Percentiles rank a stretch among this genome's conserved stretches.
Evolutionary conservation across 2,329 filamentous ascomycete genomes (phyloP).

Genomic region (Botryotinia convoluta): DNA sequence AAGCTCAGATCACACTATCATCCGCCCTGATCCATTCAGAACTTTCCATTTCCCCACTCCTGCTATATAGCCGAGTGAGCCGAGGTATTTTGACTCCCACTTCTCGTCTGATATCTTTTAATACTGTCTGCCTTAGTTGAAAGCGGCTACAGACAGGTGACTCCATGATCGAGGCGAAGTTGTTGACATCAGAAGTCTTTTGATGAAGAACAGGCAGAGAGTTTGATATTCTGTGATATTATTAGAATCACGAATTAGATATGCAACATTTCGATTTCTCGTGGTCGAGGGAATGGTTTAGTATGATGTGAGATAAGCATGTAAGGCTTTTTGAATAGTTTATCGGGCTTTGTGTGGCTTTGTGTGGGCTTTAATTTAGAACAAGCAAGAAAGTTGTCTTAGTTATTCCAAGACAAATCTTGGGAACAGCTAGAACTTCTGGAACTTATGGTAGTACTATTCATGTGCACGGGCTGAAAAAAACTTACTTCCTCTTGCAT

Average conservation of each 20-base stretch:
- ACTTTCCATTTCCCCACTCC: background rate
- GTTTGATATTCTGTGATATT: background rate
- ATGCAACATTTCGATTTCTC: background rate
- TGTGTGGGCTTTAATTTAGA: background rate
- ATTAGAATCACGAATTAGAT: background rate
- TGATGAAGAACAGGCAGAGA: background rate
- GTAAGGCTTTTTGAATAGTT: background rate
- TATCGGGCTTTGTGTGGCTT: background rate
- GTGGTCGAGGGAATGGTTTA: background rate
- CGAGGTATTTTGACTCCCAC: background rate
- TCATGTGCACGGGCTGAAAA: background rate
- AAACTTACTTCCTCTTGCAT: background rate
- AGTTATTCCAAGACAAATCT: background rate
- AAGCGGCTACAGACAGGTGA: background rate
- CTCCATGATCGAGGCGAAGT: background rate
- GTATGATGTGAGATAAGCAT: background rate
- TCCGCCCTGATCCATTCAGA: background rate
- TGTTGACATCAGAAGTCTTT: background rate
- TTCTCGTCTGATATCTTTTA: background rate
- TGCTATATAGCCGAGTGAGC: background rate
- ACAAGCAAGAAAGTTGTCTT: background rate
- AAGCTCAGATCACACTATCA: background rate
- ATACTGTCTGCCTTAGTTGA: background rate
- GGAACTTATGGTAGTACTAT: background rate
- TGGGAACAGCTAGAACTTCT: background rate